Percentiles rank a stretch among this genome's conserved stretches.
These are phyloP conservation scores for Cotoneaster glaucophyllus DNA, from an alignment of 306 rosid genomes.

Conservation along the genomic window DNA sequence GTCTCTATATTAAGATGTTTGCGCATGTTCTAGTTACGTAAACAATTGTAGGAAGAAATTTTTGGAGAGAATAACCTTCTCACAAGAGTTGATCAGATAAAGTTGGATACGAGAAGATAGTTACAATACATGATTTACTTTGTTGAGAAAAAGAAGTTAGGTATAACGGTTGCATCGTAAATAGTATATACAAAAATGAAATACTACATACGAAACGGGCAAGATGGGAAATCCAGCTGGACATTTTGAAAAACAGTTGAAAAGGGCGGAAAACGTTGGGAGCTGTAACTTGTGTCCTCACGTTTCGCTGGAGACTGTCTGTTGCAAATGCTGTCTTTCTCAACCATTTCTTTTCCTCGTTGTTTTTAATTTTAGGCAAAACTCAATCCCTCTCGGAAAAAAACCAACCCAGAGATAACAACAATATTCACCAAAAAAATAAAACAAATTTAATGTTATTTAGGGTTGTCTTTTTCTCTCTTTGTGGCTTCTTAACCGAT, in stretches of 20 bases:
- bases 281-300: constrained; percentile 24
- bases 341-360: constrained; percentile 16
- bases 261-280: constrained; percentile 18
- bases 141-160: no score
- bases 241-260: constrained; percentile 8
- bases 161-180: neutral
- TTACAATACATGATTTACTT: neutral
- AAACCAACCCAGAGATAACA: neutral
- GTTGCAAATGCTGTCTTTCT: constrained; percentile 14
- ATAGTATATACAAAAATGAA: neutral
- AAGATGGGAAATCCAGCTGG: neutral
- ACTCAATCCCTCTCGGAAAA: neutral
- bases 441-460: neutral
- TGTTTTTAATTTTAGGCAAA: constrained; percentile 27
- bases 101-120: neutral
- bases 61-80: neutral
- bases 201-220: neutral
- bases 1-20: neutral
- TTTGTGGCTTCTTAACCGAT: neutral
- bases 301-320: constrained; percentile 23
- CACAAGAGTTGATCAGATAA: neutral
- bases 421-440: neutral
- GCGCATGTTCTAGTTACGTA: neutral
- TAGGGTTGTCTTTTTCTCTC: neutral
- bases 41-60: no score